Percentiles rank a stretch among this genome's conserved stretches.
phyloP scores from a whole-genome alignment of 2,329 filamentous ascomycete genomes.

The Thermoascus crustaceus region DNA sequence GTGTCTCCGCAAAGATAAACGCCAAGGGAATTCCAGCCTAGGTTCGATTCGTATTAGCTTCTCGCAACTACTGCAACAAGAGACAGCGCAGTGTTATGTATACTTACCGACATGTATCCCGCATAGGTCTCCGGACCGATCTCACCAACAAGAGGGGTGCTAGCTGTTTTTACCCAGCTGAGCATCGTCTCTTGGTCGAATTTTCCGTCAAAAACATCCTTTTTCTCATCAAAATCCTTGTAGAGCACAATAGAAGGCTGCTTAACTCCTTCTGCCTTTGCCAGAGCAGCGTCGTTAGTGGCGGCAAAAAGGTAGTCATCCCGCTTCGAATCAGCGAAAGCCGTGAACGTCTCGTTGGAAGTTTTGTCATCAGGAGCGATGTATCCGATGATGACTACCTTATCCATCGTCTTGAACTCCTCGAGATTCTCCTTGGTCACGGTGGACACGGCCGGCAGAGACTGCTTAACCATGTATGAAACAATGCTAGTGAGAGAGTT shows the following conservation, averaged over 20 bases:
- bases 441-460: conserved; percentile 79
- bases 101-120: conserved; percentile 72
- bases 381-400: conserved; percentile 90
- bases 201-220: conserved; percentile 71
- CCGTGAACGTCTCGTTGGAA: conserved; percentile 74
- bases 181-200: conserved; percentile 75
- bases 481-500: conserved; percentile 44
- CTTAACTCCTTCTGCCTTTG: conserved; percentile 83
- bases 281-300: conserved; percentile 71
- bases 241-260: conserved; percentile 85
- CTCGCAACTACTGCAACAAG: neutral
- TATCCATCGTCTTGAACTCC: conserved; percentile 97
- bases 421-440: conserved; percentile 75
- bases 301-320: conserved; percentile 91
- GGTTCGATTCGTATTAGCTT: neutral
- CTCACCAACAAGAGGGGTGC: conserved; percentile 88
- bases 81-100: neutral
- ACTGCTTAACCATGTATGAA: conserved; percentile 97
- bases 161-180: conserved; percentile 72
- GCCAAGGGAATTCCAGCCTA: conserved; percentile 80
- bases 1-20: conserved; percentile 93
- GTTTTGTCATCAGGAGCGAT: conserved; percentile 71
- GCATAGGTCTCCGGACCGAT: conserved; percentile 95
- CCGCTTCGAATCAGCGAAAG: conserved; percentile 65
- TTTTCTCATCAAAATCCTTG: conserved; percentile 97